phyloP scores from a whole-genome alignment of 768 basidiomycete genomes.

The Galerina sulciceps region DNA sequence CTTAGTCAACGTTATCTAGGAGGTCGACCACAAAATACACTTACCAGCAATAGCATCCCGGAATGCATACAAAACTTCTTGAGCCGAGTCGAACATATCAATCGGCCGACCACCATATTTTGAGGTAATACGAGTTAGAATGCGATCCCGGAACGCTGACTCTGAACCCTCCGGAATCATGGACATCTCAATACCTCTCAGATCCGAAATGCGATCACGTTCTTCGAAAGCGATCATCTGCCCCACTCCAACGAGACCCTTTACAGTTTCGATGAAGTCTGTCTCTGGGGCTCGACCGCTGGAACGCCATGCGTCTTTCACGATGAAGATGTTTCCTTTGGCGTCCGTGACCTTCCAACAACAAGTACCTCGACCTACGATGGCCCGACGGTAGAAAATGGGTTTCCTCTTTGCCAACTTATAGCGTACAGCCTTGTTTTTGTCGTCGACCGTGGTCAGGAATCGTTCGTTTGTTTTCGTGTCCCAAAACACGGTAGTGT shows the following conservation, averaged over 20 bases:
- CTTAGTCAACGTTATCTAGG: not conserved
- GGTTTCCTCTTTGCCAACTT: constrained; percentile 6
- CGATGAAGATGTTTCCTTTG: not conserved
- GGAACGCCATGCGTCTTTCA: constrained; percentile 23
- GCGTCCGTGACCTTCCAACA: constrained; percentile 19
- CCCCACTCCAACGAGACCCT: constrained; percentile 14
- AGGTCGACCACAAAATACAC: not conserved
- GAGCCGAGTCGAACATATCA: constrained; percentile 3
- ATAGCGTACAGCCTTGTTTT: not conserved
- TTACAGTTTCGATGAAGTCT: constrained; percentile 5
- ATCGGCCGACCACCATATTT: constrained; percentile 6
- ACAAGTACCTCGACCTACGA: constrained; percentile 21
- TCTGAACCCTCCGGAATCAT: not conserved
- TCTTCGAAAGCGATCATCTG: constrained; percentile 13
- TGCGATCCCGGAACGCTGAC: not conserved
- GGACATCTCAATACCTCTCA: not conserved
- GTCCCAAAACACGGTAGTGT: constrained; percentile 21
- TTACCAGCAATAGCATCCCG: constrained; percentile 19
- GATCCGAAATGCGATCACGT: not conserved
- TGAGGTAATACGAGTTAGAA: constrained; percentile 8
- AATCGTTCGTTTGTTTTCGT: constrained; percentile 1
- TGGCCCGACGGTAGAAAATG: constrained; percentile 14
- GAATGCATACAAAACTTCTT: constrained; percentile 11
- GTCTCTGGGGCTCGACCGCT: constrained; percentile 8
- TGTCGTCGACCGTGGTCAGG: not conserved